Evolutionary conservation across 2,329 filamentous ascomycete species (phyloP).

Genomic region (Emmonsiellopsis sp.): DNA sequence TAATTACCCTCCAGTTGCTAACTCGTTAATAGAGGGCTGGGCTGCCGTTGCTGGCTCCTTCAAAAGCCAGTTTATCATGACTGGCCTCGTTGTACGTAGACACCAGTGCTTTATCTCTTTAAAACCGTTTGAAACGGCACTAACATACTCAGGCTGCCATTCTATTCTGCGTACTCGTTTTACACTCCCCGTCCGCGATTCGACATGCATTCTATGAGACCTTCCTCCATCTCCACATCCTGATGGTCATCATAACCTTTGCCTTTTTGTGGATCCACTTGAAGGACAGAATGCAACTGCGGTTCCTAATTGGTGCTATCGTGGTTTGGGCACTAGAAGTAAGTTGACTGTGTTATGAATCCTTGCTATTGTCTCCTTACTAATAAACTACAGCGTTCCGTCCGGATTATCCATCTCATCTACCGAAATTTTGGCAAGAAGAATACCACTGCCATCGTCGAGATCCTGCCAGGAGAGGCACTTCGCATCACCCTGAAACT

Average conservation of each 20-base stretch:
- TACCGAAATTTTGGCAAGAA: slow-evolving; percentile 52
- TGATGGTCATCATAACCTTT: slow-evolving; percentile 60
- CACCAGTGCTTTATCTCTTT: background rate
- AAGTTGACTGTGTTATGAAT: slow-evolving; percentile 6
- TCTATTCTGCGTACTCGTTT: slow-evolving; percentile 55
- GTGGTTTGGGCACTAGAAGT: slow-evolving; percentile 67
- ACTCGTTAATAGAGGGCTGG: slow-evolving; percentile 26
- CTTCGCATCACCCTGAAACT: slow-evolving; percentile 62
- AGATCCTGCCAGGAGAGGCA: slow-evolving; percentile 61
- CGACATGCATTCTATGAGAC: slow-evolving; percentile 96
- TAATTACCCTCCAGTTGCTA: background rate
- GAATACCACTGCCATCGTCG: slow-evolving; percentile 56
- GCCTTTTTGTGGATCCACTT: slow-evolving; percentile 72
- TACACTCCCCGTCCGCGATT: slow-evolving; percentile 67
- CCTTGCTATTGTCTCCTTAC: background rate
- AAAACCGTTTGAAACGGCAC: slow-evolving; percentile 22
- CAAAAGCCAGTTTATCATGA: slow-evolving; percentile 20
- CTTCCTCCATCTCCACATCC: slow-evolving; percentile 79
- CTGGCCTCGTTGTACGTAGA: slow-evolving; percentile 36
- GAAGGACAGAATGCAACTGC: slow-evolving; percentile 57
- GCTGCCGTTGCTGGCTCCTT: slow-evolving; percentile 22
- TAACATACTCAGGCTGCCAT: slow-evolving; percentile 29
- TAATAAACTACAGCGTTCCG: slow-evolving; percentile 36
- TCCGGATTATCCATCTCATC: slow-evolving; percentile 53
- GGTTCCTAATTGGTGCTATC: slow-evolving; percentile 66